Evolutionary conservation across 2,329 filamentous ascomycete genomes (phyloP).

Genomic region (Exserohilum turcica): DNA sequence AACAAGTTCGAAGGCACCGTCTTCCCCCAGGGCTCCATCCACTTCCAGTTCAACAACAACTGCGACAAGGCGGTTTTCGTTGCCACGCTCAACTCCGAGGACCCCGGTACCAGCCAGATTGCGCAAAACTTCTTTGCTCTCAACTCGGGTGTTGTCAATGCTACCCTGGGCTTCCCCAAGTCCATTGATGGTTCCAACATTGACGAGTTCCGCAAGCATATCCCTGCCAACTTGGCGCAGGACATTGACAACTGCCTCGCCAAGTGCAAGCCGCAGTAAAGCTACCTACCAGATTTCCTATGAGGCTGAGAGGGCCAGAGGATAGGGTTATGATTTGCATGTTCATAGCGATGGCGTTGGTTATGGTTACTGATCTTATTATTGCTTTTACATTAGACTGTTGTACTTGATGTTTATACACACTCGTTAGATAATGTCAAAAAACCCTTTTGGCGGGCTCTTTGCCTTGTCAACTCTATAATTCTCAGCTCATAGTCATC

Average conservation of each 20-base stretch:
- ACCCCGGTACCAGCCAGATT: conserved; percentile 51
- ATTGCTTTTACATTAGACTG: conserved; percentile 15
- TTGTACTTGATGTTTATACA: conserved; percentile 3
- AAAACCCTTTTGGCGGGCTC: conserved; percentile 1
- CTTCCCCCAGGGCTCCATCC: conserved; percentile 54
- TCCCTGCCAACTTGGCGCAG: conserved; percentile 57
- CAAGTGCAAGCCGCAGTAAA: conserved; percentile 48
- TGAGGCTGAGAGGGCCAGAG: not conserved
- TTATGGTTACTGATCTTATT: conserved; percentile 14
- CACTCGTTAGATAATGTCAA: conserved; percentile 3
- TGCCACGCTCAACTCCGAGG: conserved; percentile 51
- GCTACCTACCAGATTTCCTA: not conserved
- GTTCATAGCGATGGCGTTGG: conserved; percentile 27
- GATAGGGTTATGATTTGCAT: not conserved
- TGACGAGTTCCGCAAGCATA: conserved; percentile 41
- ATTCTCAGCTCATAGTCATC: too few species aligned
- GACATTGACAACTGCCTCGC: conserved; percentile 61
- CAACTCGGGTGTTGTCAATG: conserved; percentile 44
- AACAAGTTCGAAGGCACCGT: conserved; percentile 54
- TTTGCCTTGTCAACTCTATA: not conserved
- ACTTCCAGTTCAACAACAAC: conserved; percentile 56
- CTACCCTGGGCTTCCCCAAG: conserved; percentile 47
- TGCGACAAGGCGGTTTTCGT: conserved; percentile 54
- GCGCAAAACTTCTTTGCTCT: conserved; percentile 53
- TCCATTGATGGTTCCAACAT: conserved; percentile 44